Evolutionary conservation across 306 rosid species (phyloP).

Genomic region (Acmispon strigosus): DNA sequence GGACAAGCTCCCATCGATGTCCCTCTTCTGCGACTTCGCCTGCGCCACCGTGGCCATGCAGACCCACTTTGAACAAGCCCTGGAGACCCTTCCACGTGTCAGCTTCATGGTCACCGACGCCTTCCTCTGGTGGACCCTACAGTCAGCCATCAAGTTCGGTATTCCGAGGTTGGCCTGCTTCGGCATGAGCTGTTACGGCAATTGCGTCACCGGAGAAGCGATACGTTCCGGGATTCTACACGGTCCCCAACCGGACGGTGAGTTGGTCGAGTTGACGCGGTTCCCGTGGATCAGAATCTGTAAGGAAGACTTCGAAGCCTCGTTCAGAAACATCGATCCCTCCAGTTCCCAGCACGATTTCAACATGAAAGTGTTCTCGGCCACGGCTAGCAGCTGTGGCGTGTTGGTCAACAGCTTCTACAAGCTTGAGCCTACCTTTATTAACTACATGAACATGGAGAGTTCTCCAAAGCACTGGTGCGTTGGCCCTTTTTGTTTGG

Average conservation of each 20-base stretch:
- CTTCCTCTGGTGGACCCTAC: slow-evolving; percentile 17
- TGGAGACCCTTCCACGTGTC: neutral
- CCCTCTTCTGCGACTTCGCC: neutral
- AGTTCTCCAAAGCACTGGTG: neutral
- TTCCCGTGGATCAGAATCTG: slow-evolving; percentile 17
- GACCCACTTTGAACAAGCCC: neutral
- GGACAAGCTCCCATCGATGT: slow-evolving; percentile 10
- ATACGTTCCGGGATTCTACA: neutral
- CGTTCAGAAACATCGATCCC: neutral
- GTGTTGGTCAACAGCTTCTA: slow-evolving; percentile 1
- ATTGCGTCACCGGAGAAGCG: neutral
- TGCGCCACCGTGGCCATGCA: neutral
- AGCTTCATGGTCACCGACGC: slow-evolving; percentile 16
- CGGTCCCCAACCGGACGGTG: neutral
- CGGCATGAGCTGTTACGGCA: neutral
- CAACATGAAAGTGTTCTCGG: neutral
- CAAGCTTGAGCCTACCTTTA: slow-evolving; percentile 7
- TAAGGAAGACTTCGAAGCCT: neutral
- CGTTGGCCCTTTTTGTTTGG: neutral
- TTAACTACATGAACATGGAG: neutral
- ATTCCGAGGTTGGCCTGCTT: neutral
- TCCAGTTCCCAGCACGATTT: neutral
- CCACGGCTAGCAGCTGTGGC: neutral
- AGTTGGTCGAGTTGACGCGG: neutral
- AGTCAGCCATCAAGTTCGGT: neutral